Evolutionary conservation across 371 early-diverging fungal genomes (phyloP).

Genomic region (Fennellomyces sp.): DNA sequence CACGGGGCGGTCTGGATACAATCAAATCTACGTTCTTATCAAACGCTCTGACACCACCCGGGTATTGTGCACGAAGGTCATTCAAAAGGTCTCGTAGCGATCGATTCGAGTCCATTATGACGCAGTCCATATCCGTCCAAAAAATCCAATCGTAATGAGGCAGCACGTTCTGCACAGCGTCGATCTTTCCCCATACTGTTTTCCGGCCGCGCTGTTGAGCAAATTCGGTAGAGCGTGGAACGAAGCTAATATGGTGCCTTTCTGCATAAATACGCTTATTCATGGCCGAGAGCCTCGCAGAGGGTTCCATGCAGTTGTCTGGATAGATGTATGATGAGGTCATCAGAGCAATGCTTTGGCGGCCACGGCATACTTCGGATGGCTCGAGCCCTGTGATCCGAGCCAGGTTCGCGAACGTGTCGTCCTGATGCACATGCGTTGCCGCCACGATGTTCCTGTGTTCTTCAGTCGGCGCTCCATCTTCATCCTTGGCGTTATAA

Average conservation of each 20-base stretch:
- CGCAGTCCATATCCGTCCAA: slow-evolving; percentile 72
- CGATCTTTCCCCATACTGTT: slow-evolving; percentile 65
- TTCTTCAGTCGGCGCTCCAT: no score
- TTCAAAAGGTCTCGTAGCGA: slow-evolving; percentile 43
- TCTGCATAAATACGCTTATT: slow-evolving; percentile 62
- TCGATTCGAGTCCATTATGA: slow-evolving; percentile 51
- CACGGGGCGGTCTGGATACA: slow-evolving; percentile 46
- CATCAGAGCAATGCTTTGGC: slow-evolving; percentile 44
- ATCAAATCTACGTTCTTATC: slow-evolving; percentile 47
- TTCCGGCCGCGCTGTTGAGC: slow-evolving; percentile 55
- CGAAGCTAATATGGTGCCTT: slow-evolving; percentile 58
- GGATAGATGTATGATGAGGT: slow-evolving; percentile 62
- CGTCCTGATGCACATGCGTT: slow-evolving; percentile 40
- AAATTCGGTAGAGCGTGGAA: slow-evolving; percentile 61
- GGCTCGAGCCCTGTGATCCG: slow-evolving; percentile 26
- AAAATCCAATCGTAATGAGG: slow-evolving; percentile 70
- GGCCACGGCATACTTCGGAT: slow-evolving; percentile 17
- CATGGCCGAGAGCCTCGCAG: slow-evolving; percentile 47
- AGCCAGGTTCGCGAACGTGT: slow-evolving; percentile 29
- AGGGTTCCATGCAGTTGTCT: slow-evolving; percentile 64
- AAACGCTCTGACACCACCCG: slow-evolving; percentile 28
- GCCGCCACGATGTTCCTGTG: slow-evolving; percentile 22
- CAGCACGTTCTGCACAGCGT: slow-evolving; percentile 58
- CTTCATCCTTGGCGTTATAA: slow-evolving; percentile 18
- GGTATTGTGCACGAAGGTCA: slow-evolving; percentile 22